These are phyloP conservation scores for Solanum peruvianum DNA, from an alignment of 257 asterid genomes.

Conservation along the genomic window DNA sequence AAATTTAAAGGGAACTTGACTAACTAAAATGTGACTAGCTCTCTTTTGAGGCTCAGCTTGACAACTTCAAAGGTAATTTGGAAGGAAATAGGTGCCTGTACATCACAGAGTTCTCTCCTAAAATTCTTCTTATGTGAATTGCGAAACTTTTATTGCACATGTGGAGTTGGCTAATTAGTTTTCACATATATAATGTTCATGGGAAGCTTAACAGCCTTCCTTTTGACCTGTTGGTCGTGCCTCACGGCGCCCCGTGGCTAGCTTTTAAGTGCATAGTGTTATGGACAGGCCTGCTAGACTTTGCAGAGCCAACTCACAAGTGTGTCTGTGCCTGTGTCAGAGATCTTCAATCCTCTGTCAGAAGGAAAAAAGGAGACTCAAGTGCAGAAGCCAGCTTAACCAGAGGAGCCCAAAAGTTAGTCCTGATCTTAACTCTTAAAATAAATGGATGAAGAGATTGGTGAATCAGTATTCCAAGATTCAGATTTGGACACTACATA, in stretches of 20 bases:
- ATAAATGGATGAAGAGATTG: slow-evolving; percentile 10
- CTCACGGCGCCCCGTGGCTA: not conserved
- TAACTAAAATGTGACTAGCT: not conserved
- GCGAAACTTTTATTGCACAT: not conserved
- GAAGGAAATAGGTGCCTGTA: not conserved
- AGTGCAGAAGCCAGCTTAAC: not conserved
- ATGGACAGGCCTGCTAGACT: not conserved
- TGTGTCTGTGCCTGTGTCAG: not conserved
- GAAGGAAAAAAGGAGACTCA: slow-evolving; percentile 13
- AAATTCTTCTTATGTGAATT: not conserved
- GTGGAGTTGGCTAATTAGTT: not conserved
- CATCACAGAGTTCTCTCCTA: not conserved
- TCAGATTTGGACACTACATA: not conserved
- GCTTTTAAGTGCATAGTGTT: not conserved
- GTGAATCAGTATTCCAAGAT: not conserved
- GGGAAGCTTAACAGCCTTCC: not conserved
- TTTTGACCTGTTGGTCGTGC: not conserved
- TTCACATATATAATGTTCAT: not conserved
- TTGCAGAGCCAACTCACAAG: not conserved
- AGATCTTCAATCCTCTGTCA: slow-evolving; percentile 9
- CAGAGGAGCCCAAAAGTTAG: not conserved
- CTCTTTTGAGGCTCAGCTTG: slow-evolving; percentile 1
- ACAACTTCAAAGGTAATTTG: not conserved
- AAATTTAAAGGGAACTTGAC: not conserved
- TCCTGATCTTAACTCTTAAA: not conserved